Percentiles rank a stretch among this genome's conserved stretches.
phyloP scores from a whole-genome alignment of 257 asterid species.

The Solanum clarkiae region DNA sequence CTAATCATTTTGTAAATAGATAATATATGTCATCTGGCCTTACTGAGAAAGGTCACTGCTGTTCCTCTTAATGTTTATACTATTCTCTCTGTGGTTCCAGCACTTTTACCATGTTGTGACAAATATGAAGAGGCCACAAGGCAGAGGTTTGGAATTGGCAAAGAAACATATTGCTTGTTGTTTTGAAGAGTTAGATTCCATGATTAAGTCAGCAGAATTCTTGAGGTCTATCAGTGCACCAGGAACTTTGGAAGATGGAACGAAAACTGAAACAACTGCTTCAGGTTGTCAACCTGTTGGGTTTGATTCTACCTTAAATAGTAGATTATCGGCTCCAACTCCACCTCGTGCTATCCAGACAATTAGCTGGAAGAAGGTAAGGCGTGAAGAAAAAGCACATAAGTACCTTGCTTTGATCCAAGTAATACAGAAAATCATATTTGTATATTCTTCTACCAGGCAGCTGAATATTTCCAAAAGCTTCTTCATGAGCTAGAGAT shows the following conservation, averaged over 20 bases:
- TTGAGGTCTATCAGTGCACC: constrained; percentile 30
- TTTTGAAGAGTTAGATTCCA: constrained; percentile 73
- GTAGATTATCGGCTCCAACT: constrained; percentile 93
- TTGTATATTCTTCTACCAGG: constrained; percentile 41
- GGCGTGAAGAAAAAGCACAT: background rate
- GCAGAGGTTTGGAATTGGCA: constrained; percentile 96
- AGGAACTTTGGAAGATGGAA: constrained; percentile 20
- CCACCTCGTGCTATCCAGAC: constrained; percentile 88
- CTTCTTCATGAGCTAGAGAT: constrained; percentile 86
- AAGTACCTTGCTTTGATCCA: background rate
- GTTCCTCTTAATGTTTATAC: constrained; percentile 12
- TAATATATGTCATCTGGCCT: background rate
- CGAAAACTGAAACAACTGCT: constrained; percentile 69
- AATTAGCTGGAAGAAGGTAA: constrained; percentile 83
- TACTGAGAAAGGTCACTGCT: background rate
- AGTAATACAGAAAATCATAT: background rate
- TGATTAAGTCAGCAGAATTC: constrained; percentile 62
- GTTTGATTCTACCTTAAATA: constrained; percentile 87
- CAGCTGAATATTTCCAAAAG: constrained; percentile 82
- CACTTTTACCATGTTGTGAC: constrained; percentile 74
- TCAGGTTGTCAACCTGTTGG: constrained; percentile 88
- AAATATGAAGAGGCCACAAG: constrained; percentile 88
- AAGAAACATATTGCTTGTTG: constrained; percentile 72
- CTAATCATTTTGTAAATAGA: background rate
- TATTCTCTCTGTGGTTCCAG: constrained; percentile 33